Base-by-base conservation (phyloP, 768 basidiomycete genomes). In the Rhizopogon vinicolor region DNA sequence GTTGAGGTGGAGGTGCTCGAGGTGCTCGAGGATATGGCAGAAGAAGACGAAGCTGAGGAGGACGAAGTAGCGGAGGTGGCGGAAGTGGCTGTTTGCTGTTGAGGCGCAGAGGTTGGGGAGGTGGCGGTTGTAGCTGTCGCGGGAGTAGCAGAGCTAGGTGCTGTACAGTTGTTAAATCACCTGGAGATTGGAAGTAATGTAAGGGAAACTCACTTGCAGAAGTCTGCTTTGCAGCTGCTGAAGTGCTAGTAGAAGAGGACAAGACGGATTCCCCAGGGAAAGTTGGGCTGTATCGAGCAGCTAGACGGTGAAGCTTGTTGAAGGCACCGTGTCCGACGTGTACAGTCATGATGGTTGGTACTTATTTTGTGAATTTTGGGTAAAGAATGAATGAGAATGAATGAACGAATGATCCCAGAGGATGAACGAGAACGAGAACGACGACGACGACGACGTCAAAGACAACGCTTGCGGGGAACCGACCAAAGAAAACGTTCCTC, bases 371-470 rank as follows among this genome's bases (percentile, higher is more conserved):
- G 25, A 5, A 25, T 25, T 56, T 54, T 39, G 37, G 55, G 59
- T 64, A 65, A 69, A 29, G 66, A 72, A 53, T 43, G 68, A 54
- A 53, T 7, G 3, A 13, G 25, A 22, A 0, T 54, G 51, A 67
- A 70, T 18, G 66, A 68, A 54, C 40, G 68, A 31, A 58, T 8
- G 44, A 28, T 28, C 43, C 52, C 12, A 45, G 28, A 31, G 42
- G 48, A 33, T 22, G 9, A 40, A 22, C 7, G 49, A 40, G 35
- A 10, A 37, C 22, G 25, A 19, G 7, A 14, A n/a, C 31, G 49
- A 40, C 35, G 53, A 54, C n/a, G n/a, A 22, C 45, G 25, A 25
- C 25, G 4, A 25, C 5, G 25, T 25, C 25, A 25, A 25, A 25
- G 25, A 25, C 25, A 4, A 25, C 25, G 25, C 5, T 25, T 25